phyloP scores from a whole-genome alignment of 441 rosid genomes.

The Cnidoscolus chayamansa region DNA sequence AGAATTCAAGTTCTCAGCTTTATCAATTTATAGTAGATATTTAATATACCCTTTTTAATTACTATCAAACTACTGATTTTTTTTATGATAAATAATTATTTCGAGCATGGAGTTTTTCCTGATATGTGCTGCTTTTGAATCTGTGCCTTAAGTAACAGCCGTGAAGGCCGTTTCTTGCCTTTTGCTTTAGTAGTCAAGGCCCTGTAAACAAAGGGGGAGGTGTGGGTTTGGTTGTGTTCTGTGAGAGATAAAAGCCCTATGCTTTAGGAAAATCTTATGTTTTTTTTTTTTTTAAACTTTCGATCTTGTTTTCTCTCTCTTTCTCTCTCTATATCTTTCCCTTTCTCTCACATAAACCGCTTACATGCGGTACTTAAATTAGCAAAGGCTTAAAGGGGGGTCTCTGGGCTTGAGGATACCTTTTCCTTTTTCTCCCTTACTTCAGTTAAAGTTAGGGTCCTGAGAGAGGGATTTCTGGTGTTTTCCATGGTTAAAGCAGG shows the following conservation, averaged over 20 bases:
- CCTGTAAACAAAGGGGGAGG: slow-evolving; percentile 26
- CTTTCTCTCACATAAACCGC: slow-evolving; percentile 46
- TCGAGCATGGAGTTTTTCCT: slow-evolving; percentile 21
- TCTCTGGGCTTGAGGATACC: slow-evolving; percentile 36
- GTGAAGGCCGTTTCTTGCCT: slow-evolving; percentile 50
- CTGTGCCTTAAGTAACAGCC: slow-evolving; percentile 37
- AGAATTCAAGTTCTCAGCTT: neutral
- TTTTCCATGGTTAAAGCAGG: slow-evolving; percentile 45
- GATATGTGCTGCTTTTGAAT: slow-evolving; percentile 29
- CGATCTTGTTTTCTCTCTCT: slow-evolving; percentile 24
- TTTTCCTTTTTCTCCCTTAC: slow-evolving; percentile 45
- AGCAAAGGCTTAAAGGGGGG: slow-evolving; percentile 55
- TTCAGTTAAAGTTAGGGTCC: slow-evolving; percentile 68
- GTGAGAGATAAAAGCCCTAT: neutral
- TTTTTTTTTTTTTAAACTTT: slow-evolving; percentile 20
- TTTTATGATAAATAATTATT: neutral
- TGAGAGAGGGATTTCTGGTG: slow-evolving; percentile 44
- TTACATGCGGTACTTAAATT: slow-evolving; percentile 41
- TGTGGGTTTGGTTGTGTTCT: neutral
- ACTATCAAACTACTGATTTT: neutral
- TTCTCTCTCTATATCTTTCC: slow-evolving; percentile 1
- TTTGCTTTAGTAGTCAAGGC: slow-evolving; percentile 57
- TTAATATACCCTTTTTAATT: neutral
- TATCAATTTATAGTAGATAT: neutral
- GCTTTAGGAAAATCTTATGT: slow-evolving; percentile 29